phyloP scores from a whole-genome alignment of 805 yeast species.

The Schwanniomyces vanrijiae region DNA sequence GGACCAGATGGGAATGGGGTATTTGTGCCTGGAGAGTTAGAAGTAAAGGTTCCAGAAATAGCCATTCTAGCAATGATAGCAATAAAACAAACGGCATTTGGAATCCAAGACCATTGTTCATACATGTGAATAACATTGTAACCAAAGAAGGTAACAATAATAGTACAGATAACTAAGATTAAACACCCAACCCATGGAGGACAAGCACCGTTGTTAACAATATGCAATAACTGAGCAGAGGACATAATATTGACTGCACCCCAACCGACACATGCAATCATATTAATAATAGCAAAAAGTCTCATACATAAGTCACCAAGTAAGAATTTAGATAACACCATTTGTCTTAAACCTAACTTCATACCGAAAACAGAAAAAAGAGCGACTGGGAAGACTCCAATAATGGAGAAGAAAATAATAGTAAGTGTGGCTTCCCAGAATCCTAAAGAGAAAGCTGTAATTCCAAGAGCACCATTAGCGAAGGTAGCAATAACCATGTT shows the following conservation, averaged over 20 bases:
- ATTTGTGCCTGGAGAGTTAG: slow-evolving; percentile 14
- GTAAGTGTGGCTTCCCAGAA: slow-evolving; percentile 70
- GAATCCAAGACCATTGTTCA: slow-evolving; percentile 89
- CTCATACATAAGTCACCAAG: slow-evolving; percentile 76
- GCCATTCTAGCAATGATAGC: slow-evolving; percentile 78
- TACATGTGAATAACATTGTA: slow-evolving; percentile 77
- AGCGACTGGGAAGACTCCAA: slow-evolving; percentile 82
- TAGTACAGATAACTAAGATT: slow-evolving; percentile 65
- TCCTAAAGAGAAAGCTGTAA: slow-evolving; percentile 61
- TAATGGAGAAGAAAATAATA: slow-evolving; percentile 68
- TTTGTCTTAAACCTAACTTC: slow-evolving; percentile 82
- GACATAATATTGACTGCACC: slow-evolving; percentile 90
- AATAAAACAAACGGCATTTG: slow-evolving; percentile 69
- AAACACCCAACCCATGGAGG: slow-evolving; percentile 94
- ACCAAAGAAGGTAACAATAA: slow-evolving; percentile 78
- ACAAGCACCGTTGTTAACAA: slow-evolving; percentile 62
- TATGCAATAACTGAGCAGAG: slow-evolving; percentile 78
- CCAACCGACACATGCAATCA: slow-evolving; percentile 92
- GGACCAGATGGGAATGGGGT: slow-evolving; percentile 45
- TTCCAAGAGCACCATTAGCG: slow-evolving; percentile 66
- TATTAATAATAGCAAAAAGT: slow-evolving; percentile 73
- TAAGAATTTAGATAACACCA: slow-evolving; percentile 75
- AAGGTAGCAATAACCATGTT: slow-evolving; percentile 84
- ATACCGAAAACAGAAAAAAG: slow-evolving; percentile 83
- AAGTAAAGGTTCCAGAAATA: slow-evolving; percentile 59